Evolutionary conservation across 345 rosid genomes (phyloP).

Genomic region (Eucalyptus leucophloia): DNA sequence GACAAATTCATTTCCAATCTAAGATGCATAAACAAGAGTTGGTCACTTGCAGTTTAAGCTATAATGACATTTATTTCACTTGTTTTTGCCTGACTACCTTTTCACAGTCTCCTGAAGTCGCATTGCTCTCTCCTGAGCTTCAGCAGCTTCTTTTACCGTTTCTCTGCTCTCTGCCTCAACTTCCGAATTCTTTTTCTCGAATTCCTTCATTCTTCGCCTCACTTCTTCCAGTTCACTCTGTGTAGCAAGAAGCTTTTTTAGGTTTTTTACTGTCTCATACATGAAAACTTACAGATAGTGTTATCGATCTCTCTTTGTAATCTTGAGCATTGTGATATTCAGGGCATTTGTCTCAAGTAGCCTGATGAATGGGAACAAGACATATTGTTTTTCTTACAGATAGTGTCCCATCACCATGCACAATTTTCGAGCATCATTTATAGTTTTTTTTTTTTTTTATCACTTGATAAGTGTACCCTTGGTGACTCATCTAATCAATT

Average conservation of each 20-base stretch:
- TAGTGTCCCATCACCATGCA: background rate
- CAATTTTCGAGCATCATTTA: background rate
- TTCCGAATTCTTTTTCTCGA: constrained; percentile 26
- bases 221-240: constrained; percentile 29
- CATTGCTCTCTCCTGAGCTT: constrained; percentile 29
- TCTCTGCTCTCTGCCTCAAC: constrained; percentile 22
- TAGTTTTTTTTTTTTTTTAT: background rate
- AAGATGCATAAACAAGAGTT: constrained; percentile 1
- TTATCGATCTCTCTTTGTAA: background rate
- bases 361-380: background rate
- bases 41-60: background rate
- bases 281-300: background rate
- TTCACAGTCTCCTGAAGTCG: constrained; percentile 32
- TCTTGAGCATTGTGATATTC: background rate
- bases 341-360: background rate
- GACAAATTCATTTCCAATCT: constrained; percentile 91
- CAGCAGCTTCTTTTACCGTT: constrained; percentile 34
- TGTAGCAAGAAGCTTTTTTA: background rate
- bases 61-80: background rate
- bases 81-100: constrained; percentile 6
- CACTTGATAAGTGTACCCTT: background rate
- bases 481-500: background rate
- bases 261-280: background rate
- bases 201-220: constrained; percentile 23
- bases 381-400: background rate